These are phyloP conservation scores for Hysterium pulicare DNA, from an alignment of 2,329 filamentous ascomycete genomes.

Conservation along the genomic window DNA sequence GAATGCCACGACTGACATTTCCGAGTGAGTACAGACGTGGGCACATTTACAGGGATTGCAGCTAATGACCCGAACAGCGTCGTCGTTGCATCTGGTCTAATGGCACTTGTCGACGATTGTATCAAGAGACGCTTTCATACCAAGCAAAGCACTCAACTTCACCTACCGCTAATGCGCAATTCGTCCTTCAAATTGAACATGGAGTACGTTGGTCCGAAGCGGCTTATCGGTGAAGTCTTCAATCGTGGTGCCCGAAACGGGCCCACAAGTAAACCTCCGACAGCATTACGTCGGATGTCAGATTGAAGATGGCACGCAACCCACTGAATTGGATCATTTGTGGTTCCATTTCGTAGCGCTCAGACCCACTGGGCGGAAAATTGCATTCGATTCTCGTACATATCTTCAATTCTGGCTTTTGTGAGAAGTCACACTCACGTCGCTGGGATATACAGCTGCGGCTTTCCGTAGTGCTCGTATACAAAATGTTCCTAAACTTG, in stretches of 20 bases:
- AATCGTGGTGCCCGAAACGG: constrained; percentile 43
- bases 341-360: too few relatives aligned
- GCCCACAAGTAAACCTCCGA: constrained; percentile 22
- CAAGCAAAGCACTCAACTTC: constrained; percentile 50
- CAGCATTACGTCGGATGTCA: constrained; percentile 23
- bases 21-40: constrained; percentile 64
- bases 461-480: constrained; percentile 11
- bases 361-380: constrained; percentile 14
- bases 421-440: too few relatives aligned
- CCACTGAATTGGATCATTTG: too few relatives aligned
- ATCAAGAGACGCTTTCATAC: constrained; percentile 75
- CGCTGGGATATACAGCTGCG: constrained; percentile 16
- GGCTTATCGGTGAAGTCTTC: constrained; percentile 63
- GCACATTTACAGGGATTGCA: constrained; percentile 1
- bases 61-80: constrained; percentile 56
- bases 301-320: constrained; percentile 9
- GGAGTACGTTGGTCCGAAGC: constrained; percentile 61
- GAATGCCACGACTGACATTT: constrained; percentile 70
- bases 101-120: constrained; percentile 84
- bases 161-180: constrained; percentile 50
- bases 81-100: constrained; percentile 83
- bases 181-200: constrained; percentile 54
- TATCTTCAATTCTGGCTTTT: too few relatives aligned
- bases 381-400: constrained; percentile 22
- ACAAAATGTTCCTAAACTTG: constrained; percentile 13